Percentiles rank a stretch among this genome's conserved stretches.
Conservation (phyloP, 2,329 filamentous ascomycete species). For the Venturia carpophila region DNA sequence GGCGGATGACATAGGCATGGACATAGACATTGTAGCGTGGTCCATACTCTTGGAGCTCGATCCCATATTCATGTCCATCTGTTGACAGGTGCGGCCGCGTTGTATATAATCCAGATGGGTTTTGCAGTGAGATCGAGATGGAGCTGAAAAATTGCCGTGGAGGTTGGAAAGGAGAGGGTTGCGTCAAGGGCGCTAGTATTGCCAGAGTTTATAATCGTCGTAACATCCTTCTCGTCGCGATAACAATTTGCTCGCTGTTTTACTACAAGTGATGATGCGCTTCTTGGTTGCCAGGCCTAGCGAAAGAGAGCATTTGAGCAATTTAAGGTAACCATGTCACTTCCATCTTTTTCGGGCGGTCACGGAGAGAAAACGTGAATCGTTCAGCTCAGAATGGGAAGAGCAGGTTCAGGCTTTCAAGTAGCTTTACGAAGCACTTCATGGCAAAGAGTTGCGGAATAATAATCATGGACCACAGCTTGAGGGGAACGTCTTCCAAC, state of each 20-base stretch:
- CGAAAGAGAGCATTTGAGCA: constrained; percentile 2
- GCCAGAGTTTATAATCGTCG: no score
- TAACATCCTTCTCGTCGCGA: not conserved
- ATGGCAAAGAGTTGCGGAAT: no score
- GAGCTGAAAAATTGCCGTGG: not conserved
- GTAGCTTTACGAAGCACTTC: not conserved
- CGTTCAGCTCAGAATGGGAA: not conserved
- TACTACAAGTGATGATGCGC: not conserved
- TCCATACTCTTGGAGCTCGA: constrained; percentile 16
- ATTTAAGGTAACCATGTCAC: not conserved
- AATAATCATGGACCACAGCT: no score
- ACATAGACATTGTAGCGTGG: constrained; percentile 12
- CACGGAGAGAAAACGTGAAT: not conserved
- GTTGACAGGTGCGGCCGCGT: not conserved
- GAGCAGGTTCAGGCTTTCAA: not conserved
- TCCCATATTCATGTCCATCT: constrained; percentile 4
- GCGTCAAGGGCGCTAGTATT: not conserved
- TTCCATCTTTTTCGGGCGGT: not conserved
- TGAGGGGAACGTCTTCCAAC: no score
- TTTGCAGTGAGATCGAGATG: not conserved
- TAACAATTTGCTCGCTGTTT: not conserved
- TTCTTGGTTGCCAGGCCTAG: not conserved
- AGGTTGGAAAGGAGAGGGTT: not conserved
- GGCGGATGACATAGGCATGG: constrained; percentile 17
- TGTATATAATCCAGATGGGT: no score